Conservation (phyloP, 208 protist species). For the Wallacemonas sp. region DNA sequence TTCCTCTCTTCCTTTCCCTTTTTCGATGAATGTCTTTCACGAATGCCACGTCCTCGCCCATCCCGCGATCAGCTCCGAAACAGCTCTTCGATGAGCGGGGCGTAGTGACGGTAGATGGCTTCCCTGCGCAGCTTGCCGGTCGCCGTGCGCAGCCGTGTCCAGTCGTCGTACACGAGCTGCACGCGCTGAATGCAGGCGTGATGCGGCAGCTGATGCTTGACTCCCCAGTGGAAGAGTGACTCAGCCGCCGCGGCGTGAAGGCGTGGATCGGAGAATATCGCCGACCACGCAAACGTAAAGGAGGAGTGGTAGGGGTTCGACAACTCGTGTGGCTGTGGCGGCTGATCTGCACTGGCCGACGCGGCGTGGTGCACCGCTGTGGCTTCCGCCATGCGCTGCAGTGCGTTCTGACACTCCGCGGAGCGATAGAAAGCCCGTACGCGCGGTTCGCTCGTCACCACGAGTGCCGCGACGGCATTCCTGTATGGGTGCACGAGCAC, state of each 20-base stretch:
- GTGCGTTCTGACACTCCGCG: constrained; percentile 5
- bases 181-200: constrained; percentile 47
- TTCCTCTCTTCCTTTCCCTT: no score
- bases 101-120: constrained; percentile 45
- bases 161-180: constrained; percentile 63
- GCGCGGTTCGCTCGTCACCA: constrained; percentile 30
- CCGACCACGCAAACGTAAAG: constrained; percentile 2
- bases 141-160: constrained; percentile 65
- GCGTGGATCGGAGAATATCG: neutral
- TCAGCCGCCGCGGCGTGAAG: constrained; percentile 45
- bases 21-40: no score
- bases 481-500: constrained; percentile 49
- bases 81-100: constrained; percentile 52
- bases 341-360: no score
- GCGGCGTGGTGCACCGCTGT: no score
- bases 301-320: no score
- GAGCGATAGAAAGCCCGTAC: constrained; percentile 11
- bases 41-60: no score
- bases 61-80: no score
- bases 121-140: constrained; percentile 58
- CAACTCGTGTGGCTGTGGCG: no score
- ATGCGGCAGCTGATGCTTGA: constrained; percentile 21
- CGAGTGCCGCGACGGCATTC: neutral
- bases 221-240: constrained; percentile 25
- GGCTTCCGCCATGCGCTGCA: neutral